Evolutionary conservation across 2,329 filamentous ascomycete genomes (phyloP), one percentile per base, ranked within the genome.

Genomic region (Microcyclospora pomicola): DNA sequence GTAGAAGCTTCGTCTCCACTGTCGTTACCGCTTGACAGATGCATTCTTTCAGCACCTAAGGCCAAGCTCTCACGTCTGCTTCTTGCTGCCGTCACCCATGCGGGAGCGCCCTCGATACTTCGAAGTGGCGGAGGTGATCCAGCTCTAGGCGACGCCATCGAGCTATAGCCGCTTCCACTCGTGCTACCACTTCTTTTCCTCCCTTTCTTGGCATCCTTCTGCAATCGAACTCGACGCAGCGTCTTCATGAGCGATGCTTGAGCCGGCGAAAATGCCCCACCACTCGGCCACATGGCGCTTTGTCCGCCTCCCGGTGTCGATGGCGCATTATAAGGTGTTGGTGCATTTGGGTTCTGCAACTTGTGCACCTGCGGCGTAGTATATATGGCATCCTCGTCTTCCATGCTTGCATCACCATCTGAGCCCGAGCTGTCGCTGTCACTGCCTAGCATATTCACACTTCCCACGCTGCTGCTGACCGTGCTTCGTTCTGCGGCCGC

Each of bases 41-140:
- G 80, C 14, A 95, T 64, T 50, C 93, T 85, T 48, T 91, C 87
- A 12, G 87, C 87, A 29, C 87, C 85, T 66, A 91, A 77, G 47
- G 83, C 92, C 42, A 96, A 77, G 58, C 85, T 94, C 59, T 95
- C 87, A 32, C 88, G 72, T 33, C 88, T 72, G 34, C 51, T 56
- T 13, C 51, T 46, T 7, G 80, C 71, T 31, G 52, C 49, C 29
- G 44, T 53, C 12, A 49, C 40, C 51, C 49, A 53, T 7, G 44
- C 43, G 15, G 56, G 53, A 35, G 51, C 55, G 10, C 48, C 49
- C 42, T 77, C 71, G 15, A 71, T 67, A 36, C 67, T 73, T 44
- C 69, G 66, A 36, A 61, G 62, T 1, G 74, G 65, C 2, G 87
- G 83, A 9, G 88, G 86, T 12, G 86, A 94, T 40, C 76, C 77